These are phyloP conservation scores for Ramalina intermedia DNA, from an alignment of 495 filamentous ascomycete genomes.

Conservation along the genomic window DNA sequence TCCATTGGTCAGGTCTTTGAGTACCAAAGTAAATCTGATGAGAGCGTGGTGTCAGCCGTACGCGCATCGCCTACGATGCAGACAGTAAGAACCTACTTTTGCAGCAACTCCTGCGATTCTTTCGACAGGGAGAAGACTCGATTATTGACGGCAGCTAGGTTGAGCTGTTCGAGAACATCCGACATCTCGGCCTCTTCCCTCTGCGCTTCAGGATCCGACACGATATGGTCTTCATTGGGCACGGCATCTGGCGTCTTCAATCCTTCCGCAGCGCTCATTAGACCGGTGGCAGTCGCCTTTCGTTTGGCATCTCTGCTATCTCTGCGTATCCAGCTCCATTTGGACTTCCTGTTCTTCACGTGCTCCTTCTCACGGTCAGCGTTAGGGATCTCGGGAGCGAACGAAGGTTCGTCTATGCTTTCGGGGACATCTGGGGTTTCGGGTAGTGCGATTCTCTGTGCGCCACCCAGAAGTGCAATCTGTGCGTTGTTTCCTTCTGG, in stretches of 20 bases:
- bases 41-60: not conserved
- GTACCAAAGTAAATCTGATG: slow-evolving; percentile 59
- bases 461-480: slow-evolving; percentile 18
- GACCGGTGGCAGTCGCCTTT: slow-evolving; percentile 18
- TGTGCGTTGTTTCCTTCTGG: slow-evolving; percentile 16
- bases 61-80: not conserved
- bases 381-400: slow-evolving; percentile 9
- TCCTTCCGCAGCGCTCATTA: slow-evolving; percentile 14
- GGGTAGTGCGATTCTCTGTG: slow-evolving; percentile 25
- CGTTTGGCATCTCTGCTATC: slow-evolving; percentile 25
- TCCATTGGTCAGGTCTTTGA: slow-evolving; percentile 84
- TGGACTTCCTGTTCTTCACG: slow-evolving; percentile 27
- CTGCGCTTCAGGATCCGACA: slow-evolving; percentile 25
- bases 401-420: slow-evolving; percentile 20
- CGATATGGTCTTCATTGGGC: slow-evolving; percentile 22
- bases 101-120: slow-evolving; percentile 64
- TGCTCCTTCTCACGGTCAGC: slow-evolving; percentile 13
- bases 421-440: slow-evolving; percentile 19
- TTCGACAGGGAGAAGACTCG: slow-evolving; percentile 67
- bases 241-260: slow-evolving; percentile 14
- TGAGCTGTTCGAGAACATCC: slow-evolving; percentile 61
- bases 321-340: slow-evolving; percentile 32
- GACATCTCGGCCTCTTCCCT: slow-evolving; percentile 63
- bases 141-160: slow-evolving; percentile 64
- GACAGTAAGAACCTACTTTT: slow-evolving; percentile 24